Base-by-base conservation (phyloP, 192 early-diverging fungal species). In the Backusella australiensis region DNA sequence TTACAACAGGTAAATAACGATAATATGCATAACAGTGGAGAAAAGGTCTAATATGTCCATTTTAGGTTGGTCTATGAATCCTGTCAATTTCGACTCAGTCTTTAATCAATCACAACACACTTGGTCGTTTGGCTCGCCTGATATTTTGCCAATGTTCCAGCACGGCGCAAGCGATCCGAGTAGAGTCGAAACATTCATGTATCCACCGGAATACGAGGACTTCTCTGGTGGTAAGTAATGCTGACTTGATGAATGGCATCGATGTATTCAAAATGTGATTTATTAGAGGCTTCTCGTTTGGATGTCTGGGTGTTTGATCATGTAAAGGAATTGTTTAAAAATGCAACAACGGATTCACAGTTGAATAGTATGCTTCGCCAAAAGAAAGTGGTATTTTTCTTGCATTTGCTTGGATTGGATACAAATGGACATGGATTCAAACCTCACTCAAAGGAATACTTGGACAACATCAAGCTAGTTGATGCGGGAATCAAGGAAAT, bases 81-180 rank as follows among this genome's bases (percentile, higher is more conserved):
- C 96, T 2, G 96, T 98, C 42, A 92, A 97, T 82, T 98, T 97
- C 82, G 97, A 98, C 79, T 96, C 96, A 3, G 89, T 96, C 23
- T 98, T 98, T 83, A 98, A 98, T 86, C 87, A 97, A 82, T 93
- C 90, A 67, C 81, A 90, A 66, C 93, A 98, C 81, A 97, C 97
- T 0, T 98, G 96, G 96, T 97, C 96, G 17, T 98, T 97, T 84
- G 97, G 97, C 26, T 96, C 96, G 66, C 97, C 97, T 21, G 97
- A 98, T 81, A 98, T 98, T 76, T 83, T 98, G 68, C 95, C 95
- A 36, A 98, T 98, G 96, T 98, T 98, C 88, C 89, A 92, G 9
- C 89, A 96, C 6, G 97, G 97, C 46, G 95, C 97, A 5, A 91
- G 94, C 0, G 93, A 96, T 79, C 87, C 86, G 15, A 75, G 82